These are phyloP conservation scores for Casuarina cunninghamiana DNA, from an alignment of 306 rosid species.

Conservation along the genomic window DNA sequence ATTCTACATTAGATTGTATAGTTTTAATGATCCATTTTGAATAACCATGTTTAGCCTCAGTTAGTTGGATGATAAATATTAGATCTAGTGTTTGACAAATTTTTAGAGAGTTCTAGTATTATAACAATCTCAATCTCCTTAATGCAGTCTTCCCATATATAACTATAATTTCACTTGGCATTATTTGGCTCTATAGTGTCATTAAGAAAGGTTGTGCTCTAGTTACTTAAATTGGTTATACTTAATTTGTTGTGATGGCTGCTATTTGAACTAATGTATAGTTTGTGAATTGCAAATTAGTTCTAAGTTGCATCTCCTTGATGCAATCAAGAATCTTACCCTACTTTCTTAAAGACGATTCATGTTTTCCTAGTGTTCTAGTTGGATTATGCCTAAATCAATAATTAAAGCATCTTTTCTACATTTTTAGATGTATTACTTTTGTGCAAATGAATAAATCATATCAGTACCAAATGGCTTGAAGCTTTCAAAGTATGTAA, in stretches of 20 bases:
- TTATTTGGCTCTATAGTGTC: too few relatives aligned
- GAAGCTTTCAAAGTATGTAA: background rate
- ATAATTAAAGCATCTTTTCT: too few relatives aligned
- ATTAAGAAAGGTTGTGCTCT: too few relatives aligned
- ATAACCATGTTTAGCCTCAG: background rate
- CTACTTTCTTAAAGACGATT: too few relatives aligned
- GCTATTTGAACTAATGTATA: background rate
- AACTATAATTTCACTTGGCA: background rate
- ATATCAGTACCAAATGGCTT: background rate
- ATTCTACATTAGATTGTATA: background rate
- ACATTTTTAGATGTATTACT: too few relatives aligned
- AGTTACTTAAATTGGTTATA: too few relatives aligned
- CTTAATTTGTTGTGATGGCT: background rate
- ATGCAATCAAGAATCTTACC: background rate
- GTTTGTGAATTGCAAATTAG: background rate
- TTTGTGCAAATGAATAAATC: too few relatives aligned
- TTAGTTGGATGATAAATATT: background rate
- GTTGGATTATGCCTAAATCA: background rate
- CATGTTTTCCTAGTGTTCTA: too few relatives aligned
- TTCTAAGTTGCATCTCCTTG: background rate
- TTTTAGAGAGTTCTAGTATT: background rate
- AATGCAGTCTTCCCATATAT: background rate
- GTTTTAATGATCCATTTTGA: background rate
- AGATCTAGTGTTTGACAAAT: background rate
- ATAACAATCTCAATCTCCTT: background rate